phyloP scores from a whole-genome alignment of 192 early-diverging fungal genomes.

The Backusella tarrabulga region DNA sequence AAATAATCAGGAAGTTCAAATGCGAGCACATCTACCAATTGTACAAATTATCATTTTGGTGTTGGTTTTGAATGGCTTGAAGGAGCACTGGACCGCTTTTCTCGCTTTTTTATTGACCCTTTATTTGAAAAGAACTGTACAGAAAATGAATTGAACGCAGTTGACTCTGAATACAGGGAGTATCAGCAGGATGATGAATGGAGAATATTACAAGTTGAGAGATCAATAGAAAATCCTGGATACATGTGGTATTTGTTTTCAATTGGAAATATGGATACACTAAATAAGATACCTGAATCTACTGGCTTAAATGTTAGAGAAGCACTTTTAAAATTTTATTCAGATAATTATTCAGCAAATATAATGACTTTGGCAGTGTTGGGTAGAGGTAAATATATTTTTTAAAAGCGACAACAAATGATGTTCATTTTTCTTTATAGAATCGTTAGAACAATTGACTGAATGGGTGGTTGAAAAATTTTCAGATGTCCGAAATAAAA shows the following conservation, averaged over 20 bases:
- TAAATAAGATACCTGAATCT: constrained; percentile 55
- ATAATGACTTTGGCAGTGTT: constrained; percentile 87
- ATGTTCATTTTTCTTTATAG: constrained; percentile 31
- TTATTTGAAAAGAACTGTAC: constrained; percentile 78
- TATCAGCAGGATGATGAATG: constrained; percentile 82
- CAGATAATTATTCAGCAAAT: constrained; percentile 85
- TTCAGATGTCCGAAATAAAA: constrained; percentile 68
- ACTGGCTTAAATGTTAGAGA: constrained; percentile 76
- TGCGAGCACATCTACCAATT: constrained; percentile 42
- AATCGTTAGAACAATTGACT: constrained; percentile 74
- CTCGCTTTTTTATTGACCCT: constrained; percentile 89
- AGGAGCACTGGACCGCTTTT: constrained; percentile 56
- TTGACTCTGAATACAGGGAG: constrained; percentile 91
- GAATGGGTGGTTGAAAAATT: constrained; percentile 79
- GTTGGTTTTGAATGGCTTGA: constrained; percentile 45
- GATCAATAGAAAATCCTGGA: constrained; percentile 58
- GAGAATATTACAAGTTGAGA: constrained; percentile 79
- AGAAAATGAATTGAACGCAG: constrained; percentile 86
- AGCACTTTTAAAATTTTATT: constrained; percentile 78
- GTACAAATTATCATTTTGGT: constrained; percentile 56
- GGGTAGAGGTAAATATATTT: constrained; percentile 50
- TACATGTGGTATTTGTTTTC: constrained; percentile 86
- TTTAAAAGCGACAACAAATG: not conserved
- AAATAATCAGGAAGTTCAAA: constrained; percentile 36
- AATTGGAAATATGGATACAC: constrained; percentile 85